Base-by-base conservation (phyloP, 352 stramenopile species). In the Thalassiosira hispida region DNA sequence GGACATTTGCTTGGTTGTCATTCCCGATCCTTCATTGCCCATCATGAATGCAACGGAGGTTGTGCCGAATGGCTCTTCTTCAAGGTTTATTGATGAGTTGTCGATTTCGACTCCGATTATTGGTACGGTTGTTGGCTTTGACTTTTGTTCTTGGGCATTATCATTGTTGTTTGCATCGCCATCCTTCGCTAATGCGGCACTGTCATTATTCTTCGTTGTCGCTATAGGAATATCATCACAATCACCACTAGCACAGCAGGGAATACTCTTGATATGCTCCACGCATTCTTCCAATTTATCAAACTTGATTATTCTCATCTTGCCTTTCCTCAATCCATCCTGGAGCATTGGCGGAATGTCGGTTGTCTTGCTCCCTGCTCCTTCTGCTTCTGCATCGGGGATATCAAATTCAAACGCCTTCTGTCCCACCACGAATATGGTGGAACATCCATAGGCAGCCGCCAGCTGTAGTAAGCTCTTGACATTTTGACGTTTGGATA, bases 71-170 rank as follows among this genome's bases (percentile, higher is more conserved):
- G 96, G 95, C 25, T 95, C 74, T 11, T 84, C 35, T 63, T 92
- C 83, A 1, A 92, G 47, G 18, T 85, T 69, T 29, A 86, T 86
- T 6, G 96, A 95, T 31, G 90, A 73, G 18, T 90, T 78, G 81
- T 97, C 90, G 74, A 98, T 98, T 88, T 98, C 96, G 0, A 98
- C 95, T 20, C 96, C 96, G 44, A 97, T 79, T 67, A 98, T 93
- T 18, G 85, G 88, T 63, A 97, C 97, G 66, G 67, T 89, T 38
- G 60, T 52, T 62, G 31, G 9, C 4, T 49, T 22, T 35, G 57
- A 51, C 2, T 29, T 18, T 14, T 49, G 0, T 11, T 11, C 8
- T 31, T 46, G 29, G 22, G 56, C 11, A 33, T 38, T 29, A 23
- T 55, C 22, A 18, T 35, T 31, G 22, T 42, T 46, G 29, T 47